Conservation (phyloP, 1,139 yeast genomes). For the Blastobotrys illinoisensis region DNA sequence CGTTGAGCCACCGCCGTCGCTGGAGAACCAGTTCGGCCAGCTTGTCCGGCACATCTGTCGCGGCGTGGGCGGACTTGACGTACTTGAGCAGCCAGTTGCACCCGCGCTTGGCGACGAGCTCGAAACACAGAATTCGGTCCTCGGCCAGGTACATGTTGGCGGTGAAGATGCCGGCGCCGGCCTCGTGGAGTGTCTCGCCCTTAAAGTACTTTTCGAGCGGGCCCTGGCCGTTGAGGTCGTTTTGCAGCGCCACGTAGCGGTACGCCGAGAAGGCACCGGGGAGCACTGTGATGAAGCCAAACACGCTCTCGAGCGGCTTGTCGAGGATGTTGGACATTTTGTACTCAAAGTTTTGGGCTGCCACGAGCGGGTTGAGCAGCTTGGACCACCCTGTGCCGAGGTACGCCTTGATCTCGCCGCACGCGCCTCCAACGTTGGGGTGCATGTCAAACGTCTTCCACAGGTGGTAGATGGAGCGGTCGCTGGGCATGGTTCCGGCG, state of each 20-base stretch:
- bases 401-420: conserved; percentile 76
- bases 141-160: conserved; percentile 84
- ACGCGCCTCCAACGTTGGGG: conserved; percentile 77
- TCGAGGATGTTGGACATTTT: conserved; percentile 77
- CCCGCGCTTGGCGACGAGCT: conserved; percentile 64
- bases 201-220: conserved; percentile 75
- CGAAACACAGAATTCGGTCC: conserved; percentile 78
- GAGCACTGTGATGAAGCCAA: conserved; percentile 74
- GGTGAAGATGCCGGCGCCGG: conserved; percentile 62
- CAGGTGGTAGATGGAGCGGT: conserved; percentile 65
- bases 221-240: conserved; percentile 56
- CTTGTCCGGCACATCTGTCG: conserved; percentile 76
- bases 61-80: conserved; percentile 72
- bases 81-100: conserved; percentile 62
- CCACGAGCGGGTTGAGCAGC: conserved; percentile 67
- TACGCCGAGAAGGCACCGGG: conserved; percentile 90
- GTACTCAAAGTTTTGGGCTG: conserved; percentile 81
- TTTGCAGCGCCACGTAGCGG: conserved; percentile 62
- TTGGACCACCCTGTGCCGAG: conserved; percentile 53
- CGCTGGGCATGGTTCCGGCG: conserved; percentile 74
- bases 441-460: conserved; percentile 69
- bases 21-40: conserved; percentile 70
- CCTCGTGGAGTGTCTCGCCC: conserved; percentile 63
- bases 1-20: conserved; percentile 81
- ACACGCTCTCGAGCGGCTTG: conserved; percentile 77